Percentiles rank a stretch among this genome's conserved stretches.
phyloP scores from a whole-genome alignment of 2,329 filamentous ascomycete genomes.

The Rutstroemia sydowiana region DNA sequence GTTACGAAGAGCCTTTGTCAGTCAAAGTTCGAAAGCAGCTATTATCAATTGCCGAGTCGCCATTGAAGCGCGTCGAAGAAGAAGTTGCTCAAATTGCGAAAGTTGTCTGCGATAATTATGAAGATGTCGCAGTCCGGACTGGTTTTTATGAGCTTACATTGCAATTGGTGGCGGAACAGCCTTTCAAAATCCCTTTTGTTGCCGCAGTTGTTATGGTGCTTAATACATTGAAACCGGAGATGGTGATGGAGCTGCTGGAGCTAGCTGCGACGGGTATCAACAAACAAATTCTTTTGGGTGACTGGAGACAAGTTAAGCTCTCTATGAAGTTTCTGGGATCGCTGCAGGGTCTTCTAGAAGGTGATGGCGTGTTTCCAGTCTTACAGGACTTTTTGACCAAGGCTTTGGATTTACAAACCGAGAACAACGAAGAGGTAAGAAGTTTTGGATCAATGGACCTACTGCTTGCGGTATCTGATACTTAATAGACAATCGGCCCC shows the following conservation, averaged over 20 bases:
- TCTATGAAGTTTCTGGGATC: conserved; percentile 84
- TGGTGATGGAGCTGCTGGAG: conserved; percentile 63
- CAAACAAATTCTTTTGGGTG: conserved; percentile 59
- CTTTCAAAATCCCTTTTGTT: conserved; percentile 94
- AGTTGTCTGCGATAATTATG: conserved; percentile 72
- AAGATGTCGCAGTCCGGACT: conserved; percentile 70
- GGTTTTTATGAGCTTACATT: conserved; percentile 67
- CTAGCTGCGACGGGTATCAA: conserved; percentile 57
- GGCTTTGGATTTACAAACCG: conserved; percentile 88
- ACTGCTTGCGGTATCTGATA: not conserved
- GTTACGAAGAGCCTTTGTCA: conserved; percentile 65
- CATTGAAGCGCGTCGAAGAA: conserved; percentile 69
- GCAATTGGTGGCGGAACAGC: conserved; percentile 80
- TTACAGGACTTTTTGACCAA: conserved; percentile 85
- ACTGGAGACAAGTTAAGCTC: conserved; percentile 89
- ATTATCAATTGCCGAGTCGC: conserved; percentile 73
- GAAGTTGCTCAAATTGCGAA: conserved; percentile 70
- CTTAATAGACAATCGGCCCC: conserved; percentile 54
- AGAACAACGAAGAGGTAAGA: conserved; percentile 83
- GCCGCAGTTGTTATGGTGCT: conserved; percentile 74
- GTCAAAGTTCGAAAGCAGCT: conserved; percentile 72
- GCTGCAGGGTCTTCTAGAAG: conserved; percentile 70
- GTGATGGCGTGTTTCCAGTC: conserved; percentile 76
- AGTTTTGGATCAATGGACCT: conserved; percentile 20
- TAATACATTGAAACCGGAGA: conserved; percentile 70